Evolutionary conservation across 441 rosid species (phyloP), one percentile per base, ranked within the genome.

Genomic region (Raphanus hybrid): DNA sequence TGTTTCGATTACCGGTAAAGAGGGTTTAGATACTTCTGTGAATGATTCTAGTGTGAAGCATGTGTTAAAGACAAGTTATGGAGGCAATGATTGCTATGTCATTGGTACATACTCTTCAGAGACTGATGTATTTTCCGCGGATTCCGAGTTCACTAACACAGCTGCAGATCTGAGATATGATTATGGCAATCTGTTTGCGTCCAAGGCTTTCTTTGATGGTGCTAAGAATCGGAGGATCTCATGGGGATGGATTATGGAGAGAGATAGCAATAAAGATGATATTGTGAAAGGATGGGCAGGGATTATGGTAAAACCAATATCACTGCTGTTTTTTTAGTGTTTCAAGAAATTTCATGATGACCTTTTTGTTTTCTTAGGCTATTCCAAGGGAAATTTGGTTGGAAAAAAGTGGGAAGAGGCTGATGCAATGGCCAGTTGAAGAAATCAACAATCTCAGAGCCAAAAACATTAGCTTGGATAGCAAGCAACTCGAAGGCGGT

Each of bases 11-110:
- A 35, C 74, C 0, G 55, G 78, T 43, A 65, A 54, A 18, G 11
- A 52, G n/a, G 91, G 91, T 39, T 63, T 87, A 10, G 89, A 86
- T 9, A 81, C 88, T 14, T 84, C 86, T 7, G 67, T 66, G 3
- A 7, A 84, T 74, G 64, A 43, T 72, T 10, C 54, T 62, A 3
- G 12, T 9, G 83, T 77, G 16, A 84, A 70, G 27, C 87, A 89
- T 71, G 89, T 89, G 8, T 84, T 86, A 3, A 89, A 87, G 52
- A 75, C 70, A 4, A 85, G 93, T 78, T 76, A 84, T 75, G 73
- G 79, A 9, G 79, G 79, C 54, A 48, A 48, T 48, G 54, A 48
- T 12, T 48, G 54, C 54, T 48, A 48, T 12, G 16, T 48, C 54
- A 45, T 12, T 45, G 14, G 52, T 11, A 45, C 52, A 3, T 45